Evolutionary conservation across 208 protist genomes (phyloP).

Genomic region (Wallacemonas sp.): DNA sequence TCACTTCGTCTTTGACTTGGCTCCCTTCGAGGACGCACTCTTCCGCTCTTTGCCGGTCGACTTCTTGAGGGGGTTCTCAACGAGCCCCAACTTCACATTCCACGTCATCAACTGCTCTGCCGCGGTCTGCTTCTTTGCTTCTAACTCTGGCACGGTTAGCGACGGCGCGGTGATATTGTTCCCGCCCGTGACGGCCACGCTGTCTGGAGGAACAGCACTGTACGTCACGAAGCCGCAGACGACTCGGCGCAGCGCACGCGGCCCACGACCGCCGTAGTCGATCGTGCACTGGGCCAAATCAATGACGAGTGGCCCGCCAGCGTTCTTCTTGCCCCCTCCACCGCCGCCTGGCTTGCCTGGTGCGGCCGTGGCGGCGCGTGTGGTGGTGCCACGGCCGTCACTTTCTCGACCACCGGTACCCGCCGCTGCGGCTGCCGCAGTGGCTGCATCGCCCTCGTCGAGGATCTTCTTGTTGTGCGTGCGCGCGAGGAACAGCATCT

Average conservation of each 20-base stretch:
- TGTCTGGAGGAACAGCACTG: constrained; percentile 16
- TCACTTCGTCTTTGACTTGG: background rate
- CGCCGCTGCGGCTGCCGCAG: background rate
- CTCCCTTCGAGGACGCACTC: background rate
- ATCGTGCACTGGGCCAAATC: constrained; percentile 55
- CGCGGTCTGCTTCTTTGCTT: constrained; percentile 18
- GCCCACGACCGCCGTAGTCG: constrained; percentile 81
- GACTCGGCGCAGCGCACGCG: constrained; percentile 63
- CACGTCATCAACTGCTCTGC: constrained; percentile 28
- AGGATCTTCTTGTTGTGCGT: constrained; percentile 44
- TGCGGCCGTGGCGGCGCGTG: background rate
- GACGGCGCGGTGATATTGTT: background rate
- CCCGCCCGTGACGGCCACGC: constrained; percentile 14
- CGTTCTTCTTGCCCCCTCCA: constrained; percentile 9
- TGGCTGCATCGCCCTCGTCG: constrained; percentile 33
- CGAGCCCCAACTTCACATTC: constrained; percentile 40
- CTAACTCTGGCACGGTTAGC: constrained; percentile 12
- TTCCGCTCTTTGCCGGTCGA: background rate
- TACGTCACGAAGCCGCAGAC: constrained; percentile 56
- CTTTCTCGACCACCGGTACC: background rate
- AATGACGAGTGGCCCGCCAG: constrained; percentile 18
- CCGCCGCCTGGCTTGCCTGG: background rate
- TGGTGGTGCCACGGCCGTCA: too few species aligned
- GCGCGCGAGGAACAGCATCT: constrained; percentile 70
- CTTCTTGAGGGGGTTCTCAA: constrained; percentile 3